Percentiles rank a stretch among this genome's conserved stretches.
Evolutionary conservation across 2,329 filamentous ascomycete genomes (phyloP).

Genomic region (Aspergillus sergii): DNA sequence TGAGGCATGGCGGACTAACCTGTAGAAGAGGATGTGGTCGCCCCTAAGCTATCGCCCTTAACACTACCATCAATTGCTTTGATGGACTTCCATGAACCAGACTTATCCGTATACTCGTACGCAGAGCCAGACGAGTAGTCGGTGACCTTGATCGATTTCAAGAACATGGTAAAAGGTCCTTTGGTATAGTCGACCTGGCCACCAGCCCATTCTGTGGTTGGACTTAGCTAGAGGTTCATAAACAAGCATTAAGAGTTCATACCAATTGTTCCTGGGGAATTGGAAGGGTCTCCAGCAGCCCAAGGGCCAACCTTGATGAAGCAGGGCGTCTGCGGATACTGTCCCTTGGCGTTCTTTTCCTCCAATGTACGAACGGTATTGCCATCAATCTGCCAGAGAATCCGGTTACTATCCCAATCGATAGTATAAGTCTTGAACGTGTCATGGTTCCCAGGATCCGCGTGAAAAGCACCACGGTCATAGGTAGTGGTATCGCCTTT

Average conservation of each 20-base stretch:
- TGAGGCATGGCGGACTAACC: conserved; percentile 66
- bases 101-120: conserved; percentile 79
- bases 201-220: conserved; percentile 70
- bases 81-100: conserved; percentile 81
- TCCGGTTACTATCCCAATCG: conserved; percentile 84
- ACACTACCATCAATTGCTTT: conserved; percentile 75
- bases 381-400: conserved; percentile 84
- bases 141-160: conserved; percentile 73
- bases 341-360: conserved; percentile 63
- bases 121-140: conserved; percentile 92
- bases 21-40: conserved; percentile 50
- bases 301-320: conserved; percentile 88
- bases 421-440: conserved; percentile 83
- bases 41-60: conserved; percentile 59
- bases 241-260: not conserved
- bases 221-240: conserved; percentile 13
- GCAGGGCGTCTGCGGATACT: conserved; percentile 97
- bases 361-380: conserved; percentile 70
- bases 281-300: conserved; percentile 84
- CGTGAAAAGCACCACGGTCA: conserved; percentile 82
- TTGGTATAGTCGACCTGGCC: conserved; percentile 80
- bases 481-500: conserved; percentile 83
- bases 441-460: conserved; percentile 67
- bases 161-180: conserved; percentile 84
- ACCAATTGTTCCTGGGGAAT: conserved; percentile 76